A percentile compares a stretch with the other conserved stretches of the same genome.
Conservation (phyloP, 164 flowering plant genomes). For the Euptelea pleiosperma region DNA sequence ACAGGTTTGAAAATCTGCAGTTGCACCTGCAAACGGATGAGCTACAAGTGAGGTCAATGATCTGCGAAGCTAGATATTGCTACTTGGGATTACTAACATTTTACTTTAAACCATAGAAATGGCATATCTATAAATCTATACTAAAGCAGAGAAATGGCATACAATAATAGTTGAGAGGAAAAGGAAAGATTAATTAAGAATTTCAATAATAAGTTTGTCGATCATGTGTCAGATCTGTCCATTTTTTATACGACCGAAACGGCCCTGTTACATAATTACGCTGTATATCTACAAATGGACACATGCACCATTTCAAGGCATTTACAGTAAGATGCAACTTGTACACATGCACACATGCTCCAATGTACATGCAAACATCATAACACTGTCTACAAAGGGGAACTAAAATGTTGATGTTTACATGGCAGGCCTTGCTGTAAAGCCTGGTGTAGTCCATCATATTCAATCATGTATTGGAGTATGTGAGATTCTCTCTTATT, state of each 20-base stretch:
- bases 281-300: too few species aligned
- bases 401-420: conserved; percentile 7
- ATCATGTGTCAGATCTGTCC: not conserved
- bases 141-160: too few species aligned
- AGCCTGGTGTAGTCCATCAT: too few species aligned
- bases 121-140: too few species aligned
- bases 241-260: not conserved
- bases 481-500: conserved; percentile 18
- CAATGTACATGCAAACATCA: not conserved
- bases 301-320: not conserved
- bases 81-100: too few species aligned
- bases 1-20: too few species aligned
- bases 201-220: not conserved
- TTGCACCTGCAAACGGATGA: too few species aligned
- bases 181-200: too few species aligned
- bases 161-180: too few species aligned
- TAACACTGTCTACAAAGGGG: not conserved
- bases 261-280: not conserved
- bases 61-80: too few species aligned
- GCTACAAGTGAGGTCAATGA: too few species aligned
- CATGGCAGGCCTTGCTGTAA: too few species aligned
- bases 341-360: not conserved
- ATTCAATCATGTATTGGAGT: conserved; percentile 51
- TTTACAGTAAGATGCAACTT: not conserved
- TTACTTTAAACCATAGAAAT: not conserved